A percentile compares a stretch with the other conserved stretches of the same genome.
Evolutionary conservation across 192 early-diverging fungal genomes (phyloP).

Genomic region (Kickxella alabastrina): DNA sequence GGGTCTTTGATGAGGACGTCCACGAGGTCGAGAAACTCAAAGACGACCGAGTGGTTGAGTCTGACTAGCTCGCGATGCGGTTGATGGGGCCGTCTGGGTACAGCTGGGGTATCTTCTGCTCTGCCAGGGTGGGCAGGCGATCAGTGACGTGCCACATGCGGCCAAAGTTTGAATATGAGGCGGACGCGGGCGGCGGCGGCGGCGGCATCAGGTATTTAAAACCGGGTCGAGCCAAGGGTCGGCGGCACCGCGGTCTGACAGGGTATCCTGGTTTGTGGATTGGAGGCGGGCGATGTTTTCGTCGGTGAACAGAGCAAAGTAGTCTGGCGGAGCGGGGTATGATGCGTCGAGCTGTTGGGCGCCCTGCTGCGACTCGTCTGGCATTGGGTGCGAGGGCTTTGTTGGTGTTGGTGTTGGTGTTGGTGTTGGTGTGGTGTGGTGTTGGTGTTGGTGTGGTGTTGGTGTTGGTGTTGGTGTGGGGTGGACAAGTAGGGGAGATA

Average conservation of each 20-base stretch:
- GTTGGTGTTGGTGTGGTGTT: no score
- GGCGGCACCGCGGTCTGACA: no score
- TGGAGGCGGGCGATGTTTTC: slow-evolving; percentile 55
- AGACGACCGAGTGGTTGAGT: slow-evolving; percentile 58
- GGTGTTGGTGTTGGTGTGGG: no score
- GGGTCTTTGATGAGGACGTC: slow-evolving; percentile 58
- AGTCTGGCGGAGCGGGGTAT: slow-evolving; percentile 66
- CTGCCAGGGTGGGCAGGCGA: slow-evolving; percentile 54
- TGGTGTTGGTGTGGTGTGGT: no score
- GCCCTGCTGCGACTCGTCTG: slow-evolving; percentile 14
- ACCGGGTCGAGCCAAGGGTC: slow-evolving; percentile 32
- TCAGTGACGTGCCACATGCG: slow-evolving; percentile 65
- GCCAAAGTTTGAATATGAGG: slow-evolving; percentile 62
- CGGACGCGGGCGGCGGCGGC: slow-evolving; percentile 52
- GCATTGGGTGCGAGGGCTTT: slow-evolving; percentile 9
- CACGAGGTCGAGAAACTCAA: slow-evolving; percentile 70
- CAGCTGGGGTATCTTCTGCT: slow-evolving; percentile 63
- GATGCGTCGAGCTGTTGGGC: slow-evolving; percentile 47
- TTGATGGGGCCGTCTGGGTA: slow-evolving; percentile 63
- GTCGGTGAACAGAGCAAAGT: slow-evolving; percentile 61
- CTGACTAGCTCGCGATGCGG: slow-evolving; percentile 61
- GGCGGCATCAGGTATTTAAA: slow-evolving; percentile 57
- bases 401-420: no score
- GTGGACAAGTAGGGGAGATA: no score
- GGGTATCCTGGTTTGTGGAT: no score